Evolutionary conservation across 2,329 filamentous ascomycete species (phyloP), one percentile per base, ranked within the genome.

Genomic region (Arthroderma sp.): DNA sequence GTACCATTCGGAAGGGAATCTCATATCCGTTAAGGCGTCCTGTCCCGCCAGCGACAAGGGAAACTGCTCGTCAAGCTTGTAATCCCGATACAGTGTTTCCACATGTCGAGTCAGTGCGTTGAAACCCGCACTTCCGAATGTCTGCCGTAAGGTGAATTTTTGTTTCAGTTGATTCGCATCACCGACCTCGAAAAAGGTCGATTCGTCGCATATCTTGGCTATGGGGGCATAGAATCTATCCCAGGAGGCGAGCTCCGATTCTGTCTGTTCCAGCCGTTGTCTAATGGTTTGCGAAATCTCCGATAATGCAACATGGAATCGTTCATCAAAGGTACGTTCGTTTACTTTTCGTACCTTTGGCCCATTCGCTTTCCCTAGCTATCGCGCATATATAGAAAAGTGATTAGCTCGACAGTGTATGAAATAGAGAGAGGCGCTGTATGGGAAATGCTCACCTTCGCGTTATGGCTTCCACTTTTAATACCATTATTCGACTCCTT

Each of bases 1-100:
- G 67, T 86, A 97, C 91, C 91, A 97, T 70, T 98, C 93, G 56
- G 85, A 80, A 0, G 93, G 93, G 70, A 84, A 90, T n/a, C 90
- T 82, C 63, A 95, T 75, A 72, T 96, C 89, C n/a, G 88, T 81
- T 13, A 94, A 72, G 19, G 78, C 77, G 63, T 76, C 74, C 64
- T 91, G 87, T 31, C 79, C 79, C 47, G 81, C 73, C 54, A 85
- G 73, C 2, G 74, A 71, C 1, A 83, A 80, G 66, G n/a, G n/a
- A n/a, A 86, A 82, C 25, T 74, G 75, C 1, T 76, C 68, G 11
- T 80, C 79, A 58, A 83, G 74, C 19, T 86, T 73, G 61, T 84
- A 83, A 38, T 79, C 82, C 64, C 85, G 83, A 67, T 93, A 88
- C 33, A 81, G 74, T 65, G n/a, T 43, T 13, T 19, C 11, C 15